phyloP scores from a whole-genome alignment of 2,329 filamentous ascomycete species.

The Xylariales sp. region DNA sequence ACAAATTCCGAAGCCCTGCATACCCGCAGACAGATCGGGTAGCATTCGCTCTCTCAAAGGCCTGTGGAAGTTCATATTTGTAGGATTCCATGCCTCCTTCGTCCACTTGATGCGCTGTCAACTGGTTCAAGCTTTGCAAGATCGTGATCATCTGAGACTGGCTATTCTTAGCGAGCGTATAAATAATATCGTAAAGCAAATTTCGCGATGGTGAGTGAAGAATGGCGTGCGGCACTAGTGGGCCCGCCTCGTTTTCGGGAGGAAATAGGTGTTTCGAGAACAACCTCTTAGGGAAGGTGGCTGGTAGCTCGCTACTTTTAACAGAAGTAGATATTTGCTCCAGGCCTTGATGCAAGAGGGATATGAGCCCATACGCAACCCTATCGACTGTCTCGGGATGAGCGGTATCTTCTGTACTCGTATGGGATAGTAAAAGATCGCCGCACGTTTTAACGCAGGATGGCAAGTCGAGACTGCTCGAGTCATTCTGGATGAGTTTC shows the following conservation, averaged over 20 bases:
- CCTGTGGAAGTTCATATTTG: conserved; percentile 68
- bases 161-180: conserved; percentile 65
- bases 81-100: conserved; percentile 63
- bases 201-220: conserved; percentile 67
- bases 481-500: conserved; percentile 45
- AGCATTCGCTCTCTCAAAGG: conserved; percentile 73
- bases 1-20: conserved; percentile 89
- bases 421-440: conserved; percentile 44
- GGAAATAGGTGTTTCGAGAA: conserved; percentile 77
- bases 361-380: conserved; percentile 53
- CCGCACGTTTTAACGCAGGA: conserved; percentile 44
- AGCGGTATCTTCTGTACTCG: conserved; percentile 52
- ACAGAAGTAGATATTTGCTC: conserved; percentile 44
- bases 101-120: conserved; percentile 61
- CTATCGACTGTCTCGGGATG: conserved; percentile 52
- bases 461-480: conserved; percentile 42
- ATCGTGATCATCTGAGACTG: conserved; percentile 61
- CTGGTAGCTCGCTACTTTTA: conserved; percentile 37
- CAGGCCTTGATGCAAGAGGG: conserved; percentile 50
- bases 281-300: conserved; percentile 58
- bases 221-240: conserved; percentile 55
- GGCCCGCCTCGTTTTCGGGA: conserved; percentile 50
- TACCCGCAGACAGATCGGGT: conserved; percentile 85
- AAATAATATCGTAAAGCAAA: conserved; percentile 70
- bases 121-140: conserved; percentile 60